These are phyloP conservation scores for Incumbomyces delicatus DNA, from an alignment of 2,329 filamentous ascomycete species.

Conservation along the genomic window DNA sequence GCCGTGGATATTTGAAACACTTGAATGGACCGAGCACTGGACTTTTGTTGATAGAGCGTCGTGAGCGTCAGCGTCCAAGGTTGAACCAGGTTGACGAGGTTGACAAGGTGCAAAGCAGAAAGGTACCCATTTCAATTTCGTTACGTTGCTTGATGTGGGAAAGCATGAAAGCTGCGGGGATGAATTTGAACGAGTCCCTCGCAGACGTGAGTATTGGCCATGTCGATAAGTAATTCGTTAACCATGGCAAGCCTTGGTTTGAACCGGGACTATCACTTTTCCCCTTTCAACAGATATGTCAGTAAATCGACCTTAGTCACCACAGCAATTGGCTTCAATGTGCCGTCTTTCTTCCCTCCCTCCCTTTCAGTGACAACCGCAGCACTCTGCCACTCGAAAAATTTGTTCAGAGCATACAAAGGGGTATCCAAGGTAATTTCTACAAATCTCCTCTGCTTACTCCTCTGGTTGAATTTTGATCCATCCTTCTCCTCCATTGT, in stretches of 20 bases:
- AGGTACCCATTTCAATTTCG: no score
- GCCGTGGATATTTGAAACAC: no score
- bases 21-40: no score
- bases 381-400: conserved; percentile 85
- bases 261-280: neutral
- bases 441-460: conserved; percentile 57
- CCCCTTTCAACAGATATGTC: conserved; percentile 58
- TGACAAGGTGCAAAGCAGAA: no score
- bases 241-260: no score
- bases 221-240: neutral
- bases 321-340: conserved; percentile 71
- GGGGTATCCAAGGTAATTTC: conserved; percentile 90
- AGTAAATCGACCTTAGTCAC: conserved; percentile 90
- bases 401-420: conserved; percentile 71
- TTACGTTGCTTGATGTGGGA: no score
- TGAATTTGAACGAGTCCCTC: no score
- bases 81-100: no score
- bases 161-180: no score
- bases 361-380: conserved; percentile 80
- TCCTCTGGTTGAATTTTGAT: conserved; percentile 22
- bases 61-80: no score
- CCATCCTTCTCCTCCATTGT: conserved; percentile 17
- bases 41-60: no score
- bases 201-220: neutral
- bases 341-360: conserved; percentile 31